Percentiles rank a stretch among this genome's conserved stretches.
Evolutionary conservation across 768 basidiomycete species (phyloP).

Genomic region (Mycena belliarum): DNA sequence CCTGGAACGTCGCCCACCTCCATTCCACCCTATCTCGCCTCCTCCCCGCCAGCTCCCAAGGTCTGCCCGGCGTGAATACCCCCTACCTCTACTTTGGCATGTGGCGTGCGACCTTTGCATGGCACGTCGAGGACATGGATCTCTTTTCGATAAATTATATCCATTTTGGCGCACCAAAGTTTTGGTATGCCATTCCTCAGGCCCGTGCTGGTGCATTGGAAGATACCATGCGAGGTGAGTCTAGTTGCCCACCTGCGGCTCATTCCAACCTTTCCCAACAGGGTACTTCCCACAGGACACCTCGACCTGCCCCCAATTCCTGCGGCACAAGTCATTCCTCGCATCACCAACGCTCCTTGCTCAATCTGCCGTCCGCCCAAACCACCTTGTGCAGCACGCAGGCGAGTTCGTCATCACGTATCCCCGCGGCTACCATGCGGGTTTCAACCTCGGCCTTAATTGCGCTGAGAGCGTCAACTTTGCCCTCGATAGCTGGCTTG

Average conservation of each 20-base stretch:
- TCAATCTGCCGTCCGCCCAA: constrained; percentile 78
- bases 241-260: background rate
- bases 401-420: constrained; percentile 90
- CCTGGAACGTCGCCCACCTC: constrained; percentile 95
- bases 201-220: constrained; percentile 82
- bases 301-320: constrained; percentile 85
- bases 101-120: constrained; percentile 98
- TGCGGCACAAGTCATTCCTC: constrained; percentile 95
- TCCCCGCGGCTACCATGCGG: constrained; percentile 93
- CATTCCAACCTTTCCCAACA: constrained; percentile 29
- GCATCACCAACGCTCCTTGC: constrained; percentile 85
- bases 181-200: constrained; percentile 97
- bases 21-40: constrained; percentile 84
- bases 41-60: constrained; percentile 62
- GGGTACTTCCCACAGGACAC: constrained; percentile 90
- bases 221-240: constrained; percentile 80
- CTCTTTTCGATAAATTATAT: constrained; percentile 99
- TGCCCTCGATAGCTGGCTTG: constrained; percentile 92
- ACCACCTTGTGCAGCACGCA: constrained; percentile 85
- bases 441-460: constrained; percentile 95
- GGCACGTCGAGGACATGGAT: constrained; percentile 99
- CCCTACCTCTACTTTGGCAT: constrained; percentile 99
- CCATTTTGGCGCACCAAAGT: constrained; percentile 96
- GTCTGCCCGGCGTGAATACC: constrained; percentile 93
- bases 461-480: constrained; percentile 98